phyloP scores from a whole-genome alignment of 371 early-diverging fungal genomes.

The Mucor sp. region DNA sequence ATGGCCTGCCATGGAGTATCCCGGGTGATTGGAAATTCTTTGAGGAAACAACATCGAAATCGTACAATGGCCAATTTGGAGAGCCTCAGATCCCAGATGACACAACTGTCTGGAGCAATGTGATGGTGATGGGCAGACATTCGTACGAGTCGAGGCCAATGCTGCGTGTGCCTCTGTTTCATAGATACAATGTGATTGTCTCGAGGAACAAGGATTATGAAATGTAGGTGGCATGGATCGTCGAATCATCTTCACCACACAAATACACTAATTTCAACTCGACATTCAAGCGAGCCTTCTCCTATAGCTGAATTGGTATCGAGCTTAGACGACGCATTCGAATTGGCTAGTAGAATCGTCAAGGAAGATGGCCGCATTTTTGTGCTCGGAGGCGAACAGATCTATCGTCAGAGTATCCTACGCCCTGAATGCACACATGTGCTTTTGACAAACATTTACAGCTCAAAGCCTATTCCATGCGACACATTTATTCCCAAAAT shows the following conservation, averaged over 20 bases:
- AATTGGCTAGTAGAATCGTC: conserved; percentile 1
- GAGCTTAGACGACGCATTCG: conserved; percentile 23
- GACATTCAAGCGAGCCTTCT: not conserved
- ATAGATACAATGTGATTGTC: conserved; percentile 85
- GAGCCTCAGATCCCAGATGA: not conserved
- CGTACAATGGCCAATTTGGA: conserved; percentile 15
- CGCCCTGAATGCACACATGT: conserved; percentile 59
- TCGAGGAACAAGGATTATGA: conserved; percentile 60
- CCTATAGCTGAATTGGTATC: conserved; percentile 8
- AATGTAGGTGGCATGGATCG: conserved; percentile 36
- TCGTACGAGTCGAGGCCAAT: conserved; percentile 90
- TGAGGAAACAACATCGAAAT: conserved; percentile 63
- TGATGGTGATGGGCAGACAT: conserved; percentile 86
- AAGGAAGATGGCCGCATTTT: conserved; percentile 40
- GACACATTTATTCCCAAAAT: conserved; percentile 74
- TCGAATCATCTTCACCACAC: not conserved
- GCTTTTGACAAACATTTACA: conserved; percentile 60
- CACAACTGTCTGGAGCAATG: conserved; percentile 52
- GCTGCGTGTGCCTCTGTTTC: conserved; percentile 70
- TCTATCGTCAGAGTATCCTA: conserved; percentile 59
- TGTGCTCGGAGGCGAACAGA: conserved; percentile 66
- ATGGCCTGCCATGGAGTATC: conserved; percentile 85
- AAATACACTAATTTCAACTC: not conserved
- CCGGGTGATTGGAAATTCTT: conserved; percentile 85
- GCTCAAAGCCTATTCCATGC: conserved; percentile 47